Evolutionary conservation across 768 basidiomycete species (phyloP).

Genomic region (Dacryopinax primogenitus): DNA sequence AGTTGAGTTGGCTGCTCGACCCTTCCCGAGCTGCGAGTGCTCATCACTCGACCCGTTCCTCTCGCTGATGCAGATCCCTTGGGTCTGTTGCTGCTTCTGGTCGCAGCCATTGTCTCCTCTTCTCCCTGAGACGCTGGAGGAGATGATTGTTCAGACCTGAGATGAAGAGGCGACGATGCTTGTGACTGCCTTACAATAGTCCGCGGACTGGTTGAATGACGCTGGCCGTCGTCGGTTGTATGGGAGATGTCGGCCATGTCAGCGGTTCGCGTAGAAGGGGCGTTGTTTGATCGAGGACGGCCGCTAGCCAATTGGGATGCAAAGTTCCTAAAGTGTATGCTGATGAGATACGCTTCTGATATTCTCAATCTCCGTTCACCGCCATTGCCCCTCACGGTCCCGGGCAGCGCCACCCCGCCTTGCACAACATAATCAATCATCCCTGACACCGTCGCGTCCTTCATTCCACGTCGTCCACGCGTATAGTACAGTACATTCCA

Average conservation of each 20-base stretch:
- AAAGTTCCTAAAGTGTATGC: not conserved
- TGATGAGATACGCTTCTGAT: constrained; percentile 4
- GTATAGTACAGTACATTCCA: not conserved
- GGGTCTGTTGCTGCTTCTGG: not conserved
- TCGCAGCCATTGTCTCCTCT: not conserved
- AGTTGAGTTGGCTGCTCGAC: not conserved
- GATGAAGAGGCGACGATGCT: not conserved
- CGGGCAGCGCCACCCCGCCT: not conserved
- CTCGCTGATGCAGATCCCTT: not conserved
- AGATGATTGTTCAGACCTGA: not conserved
- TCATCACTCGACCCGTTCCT: not conserved
- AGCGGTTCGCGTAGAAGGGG: not conserved
- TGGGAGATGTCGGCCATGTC: not conserved
- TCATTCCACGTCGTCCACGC: not conserved
- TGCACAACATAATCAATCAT: not conserved
- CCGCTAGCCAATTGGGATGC: not conserved
- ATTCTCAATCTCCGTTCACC: constrained; percentile 6
- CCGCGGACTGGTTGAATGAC: not conserved
- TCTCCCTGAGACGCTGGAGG: not conserved
- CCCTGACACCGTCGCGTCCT: not conserved
- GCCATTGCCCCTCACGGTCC: not conserved
- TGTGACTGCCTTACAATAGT: not conserved
- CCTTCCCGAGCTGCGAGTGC: not conserved
- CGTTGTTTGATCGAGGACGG: not conserved
- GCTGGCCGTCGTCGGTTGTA: not conserved